Evolutionary conservation across 768 basidiomycete genomes (phyloP).

Genomic region (Mycena galopus): DNA sequence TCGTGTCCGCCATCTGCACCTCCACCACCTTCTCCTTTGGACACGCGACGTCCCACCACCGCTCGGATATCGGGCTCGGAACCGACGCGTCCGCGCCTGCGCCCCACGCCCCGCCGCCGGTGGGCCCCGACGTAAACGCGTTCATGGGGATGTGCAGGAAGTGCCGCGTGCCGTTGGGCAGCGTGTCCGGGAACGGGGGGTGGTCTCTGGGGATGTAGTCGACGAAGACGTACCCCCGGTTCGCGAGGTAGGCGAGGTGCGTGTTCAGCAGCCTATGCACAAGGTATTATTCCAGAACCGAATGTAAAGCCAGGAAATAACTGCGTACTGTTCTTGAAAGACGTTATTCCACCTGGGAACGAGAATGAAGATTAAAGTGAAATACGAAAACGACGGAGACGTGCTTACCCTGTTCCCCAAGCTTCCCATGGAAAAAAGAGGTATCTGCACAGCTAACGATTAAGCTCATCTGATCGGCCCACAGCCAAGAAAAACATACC

Average conservation of each 20-base stretch:
- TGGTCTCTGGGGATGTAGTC: slow-evolving; percentile 31
- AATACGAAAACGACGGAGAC: not conserved
- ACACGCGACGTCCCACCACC: slow-evolving; percentile 29
- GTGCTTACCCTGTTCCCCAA: slow-evolving; percentile 23
- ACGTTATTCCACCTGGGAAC: slow-evolving; percentile 24
- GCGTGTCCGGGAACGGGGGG: slow-evolving; percentile 26
- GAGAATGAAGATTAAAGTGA: not conserved
- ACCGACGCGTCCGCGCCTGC: not conserved
- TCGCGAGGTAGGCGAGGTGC: slow-evolving; percentile 30
- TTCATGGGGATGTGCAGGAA: slow-evolving; percentile 33
- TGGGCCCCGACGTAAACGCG: slow-evolving; percentile 31
- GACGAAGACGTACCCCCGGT: slow-evolving; percentile 32
- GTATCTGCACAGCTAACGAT: slow-evolving; percentile 14
- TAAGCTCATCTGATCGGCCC: not conserved
- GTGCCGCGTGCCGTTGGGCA: slow-evolving; percentile 13
- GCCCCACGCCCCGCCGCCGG: slow-evolving; percentile 29
- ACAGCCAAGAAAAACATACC: not conserved
- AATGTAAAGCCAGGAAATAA: not conserved
- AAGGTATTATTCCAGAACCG: not conserved
- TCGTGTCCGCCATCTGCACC: not conserved
- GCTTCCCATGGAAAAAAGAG: slow-evolving; percentile 26
- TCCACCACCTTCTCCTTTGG: slow-evolving; percentile 3
- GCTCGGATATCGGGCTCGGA: slow-evolving; percentile 13
- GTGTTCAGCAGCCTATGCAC: slow-evolving; percentile 27
- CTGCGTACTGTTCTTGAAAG: slow-evolving; percentile 26